These are phyloP conservation scores for Colletotrichum karsti DNA, from an alignment of 2,329 filamentous ascomycete species.

Conservation along the genomic window DNA sequence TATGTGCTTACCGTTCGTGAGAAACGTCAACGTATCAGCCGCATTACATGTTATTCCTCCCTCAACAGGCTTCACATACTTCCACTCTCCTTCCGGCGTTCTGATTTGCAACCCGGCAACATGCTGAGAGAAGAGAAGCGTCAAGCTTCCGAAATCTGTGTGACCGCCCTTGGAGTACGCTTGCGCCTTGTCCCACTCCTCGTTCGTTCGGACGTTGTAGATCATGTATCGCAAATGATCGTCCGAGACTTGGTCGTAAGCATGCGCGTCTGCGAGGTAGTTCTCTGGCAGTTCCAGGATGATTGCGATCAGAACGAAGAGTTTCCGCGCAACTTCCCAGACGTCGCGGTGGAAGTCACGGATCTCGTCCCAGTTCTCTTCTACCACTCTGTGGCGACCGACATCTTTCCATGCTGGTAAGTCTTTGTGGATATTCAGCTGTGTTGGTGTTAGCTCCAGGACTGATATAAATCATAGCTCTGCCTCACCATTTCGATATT, in stretches of 20 bases:
- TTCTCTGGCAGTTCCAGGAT: neutral
- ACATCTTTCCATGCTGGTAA: neutral
- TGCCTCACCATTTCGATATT: neutral
- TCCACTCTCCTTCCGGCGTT: neutral
- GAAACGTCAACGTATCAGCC: neutral
- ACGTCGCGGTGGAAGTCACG: neutral
- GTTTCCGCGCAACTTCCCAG: neutral
- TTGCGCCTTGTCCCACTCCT: neutral
- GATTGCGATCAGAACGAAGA: neutral
- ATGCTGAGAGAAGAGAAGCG: neutral
- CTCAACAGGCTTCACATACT: slow-evolving; percentile 1
- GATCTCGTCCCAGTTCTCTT: neutral
- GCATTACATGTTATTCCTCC: neutral
- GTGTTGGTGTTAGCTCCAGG: neutral
- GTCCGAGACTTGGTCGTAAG: neutral
- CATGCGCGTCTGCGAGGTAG: neutral
- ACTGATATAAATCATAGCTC: too few relatives aligned
- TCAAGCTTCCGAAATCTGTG: neutral
- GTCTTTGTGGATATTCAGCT: slow-evolving; percentile 1
- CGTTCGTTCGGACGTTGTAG: neutral
- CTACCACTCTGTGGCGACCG: neutral
- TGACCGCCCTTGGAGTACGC: neutral
- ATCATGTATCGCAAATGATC: slow-evolving; percentile 1
- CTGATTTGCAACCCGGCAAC: neutral
- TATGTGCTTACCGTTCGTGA: neutral